A percentile compares a stretch with the other conserved stretches of the same genome.
Evolutionary conservation across 805 yeast genomes (phyloP).

Genomic region (Candida palmyrensis): DNA sequence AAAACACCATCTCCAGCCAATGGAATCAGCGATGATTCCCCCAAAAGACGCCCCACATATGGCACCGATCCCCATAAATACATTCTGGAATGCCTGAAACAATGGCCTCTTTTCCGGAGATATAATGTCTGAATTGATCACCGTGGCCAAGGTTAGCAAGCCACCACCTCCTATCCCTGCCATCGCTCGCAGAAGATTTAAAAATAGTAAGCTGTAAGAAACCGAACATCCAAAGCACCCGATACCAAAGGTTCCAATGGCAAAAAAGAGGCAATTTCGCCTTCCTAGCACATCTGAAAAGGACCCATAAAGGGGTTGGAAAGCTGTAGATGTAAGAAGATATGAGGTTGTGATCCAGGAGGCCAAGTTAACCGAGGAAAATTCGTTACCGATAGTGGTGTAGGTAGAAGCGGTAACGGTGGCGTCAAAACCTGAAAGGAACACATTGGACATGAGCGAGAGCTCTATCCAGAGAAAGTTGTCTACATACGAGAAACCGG

Average conservation of each 20-base stretch:
- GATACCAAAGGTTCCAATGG: slow-evolving; percentile 23
- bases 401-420: slow-evolving; percentile 47
- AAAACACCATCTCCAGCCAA: slow-evolving; percentile 69
- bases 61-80: slow-evolving; percentile 39
- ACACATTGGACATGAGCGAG: slow-evolving; percentile 31
- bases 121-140: slow-evolving; percentile 34
- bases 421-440: slow-evolving; percentile 43
- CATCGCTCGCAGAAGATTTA: slow-evolving; percentile 30
- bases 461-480: slow-evolving; percentile 27
- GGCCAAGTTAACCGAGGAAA: slow-evolving; percentile 27
- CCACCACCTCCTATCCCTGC: slow-evolving; percentile 43
- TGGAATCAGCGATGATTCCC: slow-evolving; percentile 46
- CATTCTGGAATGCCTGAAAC: slow-evolving; percentile 37
- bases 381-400: slow-evolving; percentile 40
- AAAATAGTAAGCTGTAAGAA: slow-evolving; percentile 18
- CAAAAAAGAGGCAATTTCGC: slow-evolving; percentile 28
- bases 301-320: slow-evolving; percentile 38
- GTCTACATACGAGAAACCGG: slow-evolving; percentile 11
- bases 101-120: slow-evolving; percentile 31
- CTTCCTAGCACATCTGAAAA: slow-evolving; percentile 36
- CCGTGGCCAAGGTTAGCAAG: slow-evolving; percentile 30
- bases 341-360: slow-evolving; percentile 42
- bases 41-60: slow-evolving; percentile 66
- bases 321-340: slow-evolving; percentile 34
- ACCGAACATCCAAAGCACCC: slow-evolving; percentile 36